Conservation (phyloP, 2,329 filamentous ascomycete species). For the Penicillium concentricum region DNA sequence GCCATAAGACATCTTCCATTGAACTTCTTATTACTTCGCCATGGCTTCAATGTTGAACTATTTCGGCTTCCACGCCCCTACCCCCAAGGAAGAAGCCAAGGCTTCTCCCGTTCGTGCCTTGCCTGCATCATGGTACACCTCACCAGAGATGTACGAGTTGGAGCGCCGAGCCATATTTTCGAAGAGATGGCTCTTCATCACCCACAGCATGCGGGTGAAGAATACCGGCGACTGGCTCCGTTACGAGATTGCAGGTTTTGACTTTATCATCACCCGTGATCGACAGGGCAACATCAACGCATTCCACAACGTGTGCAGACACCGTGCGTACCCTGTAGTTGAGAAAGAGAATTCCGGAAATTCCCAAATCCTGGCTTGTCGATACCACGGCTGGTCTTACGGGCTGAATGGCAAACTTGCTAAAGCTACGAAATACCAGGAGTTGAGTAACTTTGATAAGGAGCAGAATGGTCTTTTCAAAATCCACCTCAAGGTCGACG, state of each 20-base stretch:
- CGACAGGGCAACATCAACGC: slow-evolving; percentile 21
- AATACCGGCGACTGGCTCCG: slow-evolving; percentile 23
- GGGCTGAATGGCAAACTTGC: slow-evolving; percentile 26
- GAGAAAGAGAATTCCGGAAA: slow-evolving; percentile 23
- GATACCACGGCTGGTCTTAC: slow-evolving; percentile 26
- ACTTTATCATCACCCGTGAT: slow-evolving; percentile 24
- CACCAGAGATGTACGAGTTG: slow-evolving; percentile 25
- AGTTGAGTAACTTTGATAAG: slow-evolving; percentile 16
- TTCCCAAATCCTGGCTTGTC: slow-evolving; percentile 21
- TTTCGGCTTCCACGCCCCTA: slow-evolving; percentile 19
- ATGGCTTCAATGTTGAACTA: slow-evolving; percentile 24
- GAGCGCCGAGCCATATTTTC: slow-evolving; percentile 25
- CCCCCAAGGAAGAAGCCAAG: slow-evolving; percentile 11
- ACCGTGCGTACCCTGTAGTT: slow-evolving; percentile 24
- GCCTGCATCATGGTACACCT: slow-evolving; percentile 24
- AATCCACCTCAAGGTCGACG: slow-evolving; percentile 23
- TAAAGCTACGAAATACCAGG: slow-evolving; percentile 22
- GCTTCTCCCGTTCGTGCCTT: slow-evolving; percentile 17
- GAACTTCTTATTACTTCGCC: not conserved
- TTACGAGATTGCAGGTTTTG: slow-evolving; percentile 22
- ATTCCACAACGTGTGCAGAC: slow-evolving; percentile 25
- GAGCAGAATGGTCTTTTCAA: slow-evolving; percentile 20
- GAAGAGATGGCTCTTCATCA: slow-evolving; percentile 23
- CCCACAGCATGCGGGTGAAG: slow-evolving; percentile 23
- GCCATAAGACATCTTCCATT: not conserved